Base-by-base conservation (phyloP, 257 asterid genomes). In the Prunella vulgaris region DNA sequence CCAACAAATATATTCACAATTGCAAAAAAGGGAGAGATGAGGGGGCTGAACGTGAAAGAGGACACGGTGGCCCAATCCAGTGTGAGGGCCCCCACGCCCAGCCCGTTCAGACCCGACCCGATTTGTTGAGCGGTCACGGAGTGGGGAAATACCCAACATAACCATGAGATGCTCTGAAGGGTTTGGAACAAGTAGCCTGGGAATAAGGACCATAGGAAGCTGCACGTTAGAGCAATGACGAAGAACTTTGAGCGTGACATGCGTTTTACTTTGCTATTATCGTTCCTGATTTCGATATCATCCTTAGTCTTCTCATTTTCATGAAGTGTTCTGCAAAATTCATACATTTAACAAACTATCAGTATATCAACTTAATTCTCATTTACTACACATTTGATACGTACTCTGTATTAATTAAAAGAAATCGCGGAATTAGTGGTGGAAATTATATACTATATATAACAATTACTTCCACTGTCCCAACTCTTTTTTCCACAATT, bases 61-160 rank as follows among this genome's bases (percentile, higher is more conserved):
- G 95, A 88, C 0, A 86, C 88, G 0, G 77, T 82, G 0, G 95
- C 58, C 97, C 97, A 90, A 40, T 90, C 97, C 5, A 90, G 76
- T 0, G 97, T 83, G 60, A 86, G 22, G 0, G 97, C 88, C 25
- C 97, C 97, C 3, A 86, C 21, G 10, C 95, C 95, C 0, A 90
- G 83, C 1, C 97, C 95, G 7, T 64, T 74, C 10, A 90, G 51
- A 1, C 97, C 97, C 0, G 97, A 90, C 0, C 97, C 97, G 0
- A 90, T 72, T 46, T 90, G 97, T 1, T 90, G 93, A 60, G 93
- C 97, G 0, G 95, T 90, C 3, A 90, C 97, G 0, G 95, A 90
- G 13, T 79, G 76, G 14, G 97, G 95, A 44, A 75, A 90, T 12
- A 73, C 87, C 97, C 97, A 90, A 9, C 97, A 90, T 1, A 90